Base-by-base conservation (phyloP, 2,329 filamentous ascomycete species). In the Pezicula neosporulosa region DNA sequence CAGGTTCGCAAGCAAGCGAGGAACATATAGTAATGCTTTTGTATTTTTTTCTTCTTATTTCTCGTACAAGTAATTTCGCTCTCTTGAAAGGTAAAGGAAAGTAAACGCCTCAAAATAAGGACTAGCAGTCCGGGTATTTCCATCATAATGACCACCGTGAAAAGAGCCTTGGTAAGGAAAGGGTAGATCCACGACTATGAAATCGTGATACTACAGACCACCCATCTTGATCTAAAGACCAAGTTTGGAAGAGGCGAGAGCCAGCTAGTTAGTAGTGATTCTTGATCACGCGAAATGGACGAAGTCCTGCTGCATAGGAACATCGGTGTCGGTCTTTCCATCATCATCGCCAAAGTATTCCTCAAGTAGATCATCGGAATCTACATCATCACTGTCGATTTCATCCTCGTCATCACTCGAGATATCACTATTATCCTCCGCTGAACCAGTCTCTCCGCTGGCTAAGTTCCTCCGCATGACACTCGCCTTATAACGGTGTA, bases 401-500 rank as follows among this genome's bases (percentile, higher is more conserved):
- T 85, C 77, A 48, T 79, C 78, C 56, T 87, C 87, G 57, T 90
- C 88, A 63, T 91, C 87, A 74, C 88, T 93, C 51, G 89, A 91
- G 45, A 89, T 61, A 64, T 94, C 89, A 64, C 78, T 85, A 66
- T 78, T 77, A 56, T 81, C 76, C 42, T 79, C 77, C 52, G 81
- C 76, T 47, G 71, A 70, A 35, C 56, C 64, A 51, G 64, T 63
- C 49, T 67, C 70, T 54, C 63, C 63, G 51, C 59, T 72, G 52
- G 72, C 72, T 61, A 78, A 76, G 69, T 80, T 82, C 69, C 82
- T 79, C 68, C 90, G 87, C 63, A 86, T 78, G 66, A 86, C 76
- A 76, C 89, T 91, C 67, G 91, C 91, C 71, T 89, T 85, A 73
- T 94, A 89, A 67, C 93, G 83, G 72, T 99, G 94, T 53, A 85